A percentile compares a stretch with the other conserved stretches of the same genome.
phyloP scores from a whole-genome alignment of 2,329 filamentous ascomycete genomes.

The Meredithiella fracta region DNA sequence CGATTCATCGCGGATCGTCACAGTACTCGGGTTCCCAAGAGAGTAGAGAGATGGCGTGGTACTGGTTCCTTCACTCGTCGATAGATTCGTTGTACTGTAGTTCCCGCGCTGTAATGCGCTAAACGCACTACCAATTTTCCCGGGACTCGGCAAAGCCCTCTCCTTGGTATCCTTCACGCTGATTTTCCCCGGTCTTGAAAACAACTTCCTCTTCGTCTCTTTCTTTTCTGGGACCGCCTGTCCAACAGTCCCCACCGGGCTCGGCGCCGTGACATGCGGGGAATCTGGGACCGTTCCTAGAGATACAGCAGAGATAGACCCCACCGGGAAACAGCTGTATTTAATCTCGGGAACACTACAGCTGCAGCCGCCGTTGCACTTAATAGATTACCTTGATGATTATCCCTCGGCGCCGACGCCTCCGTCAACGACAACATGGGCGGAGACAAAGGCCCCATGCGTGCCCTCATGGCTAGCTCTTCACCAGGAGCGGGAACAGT shows the following conservation, averaged over 20 bases:
- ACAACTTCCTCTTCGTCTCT: constrained; percentile 66
- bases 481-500: constrained; percentile 36
- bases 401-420: constrained; percentile 45
- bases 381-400: constrained; percentile 42
- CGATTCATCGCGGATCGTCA: constrained; percentile 47
- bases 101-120: constrained; percentile 47
- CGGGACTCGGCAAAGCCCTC: constrained; percentile 54
- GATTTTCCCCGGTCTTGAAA: constrained; percentile 62
- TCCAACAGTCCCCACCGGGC: constrained; percentile 31
- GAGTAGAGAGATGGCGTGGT: constrained; percentile 43
- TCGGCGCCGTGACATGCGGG: constrained; percentile 20
- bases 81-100: constrained; percentile 53
- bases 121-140: constrained; percentile 50
- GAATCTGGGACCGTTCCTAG: background rate
- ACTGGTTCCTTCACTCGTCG: background rate
- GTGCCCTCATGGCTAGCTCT: constrained; percentile 22
- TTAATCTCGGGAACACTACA: constrained; percentile 47
- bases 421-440: constrained; percentile 49
- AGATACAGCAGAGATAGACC: background rate
- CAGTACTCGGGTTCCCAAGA: constrained; percentile 58
- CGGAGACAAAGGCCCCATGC: constrained; percentile 35
- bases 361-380: constrained; percentile 50
- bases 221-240: constrained; percentile 53
- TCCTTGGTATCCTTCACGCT: constrained; percentile 51
- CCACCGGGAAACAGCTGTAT: constrained; percentile 4